Evolutionary conservation across 805 yeast species (phyloP), one percentile per base, ranked within the genome.

Genomic region (Candida dajiaensis): DNA sequence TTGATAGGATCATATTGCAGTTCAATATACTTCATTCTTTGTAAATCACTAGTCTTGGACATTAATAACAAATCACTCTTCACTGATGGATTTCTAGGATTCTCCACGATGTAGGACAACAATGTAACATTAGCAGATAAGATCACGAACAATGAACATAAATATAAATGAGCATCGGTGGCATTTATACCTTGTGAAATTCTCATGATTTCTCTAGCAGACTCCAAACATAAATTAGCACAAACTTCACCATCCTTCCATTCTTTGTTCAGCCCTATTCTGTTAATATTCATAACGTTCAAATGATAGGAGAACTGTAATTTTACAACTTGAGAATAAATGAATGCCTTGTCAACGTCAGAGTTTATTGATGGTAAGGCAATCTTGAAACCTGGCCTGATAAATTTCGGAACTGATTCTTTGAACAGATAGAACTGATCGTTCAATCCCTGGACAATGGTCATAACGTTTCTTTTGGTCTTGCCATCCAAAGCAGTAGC

Each of bases 341-440:
- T 38, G 10, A 16, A 11, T 11, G 11, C 20, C 6, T 42, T 33
- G 6, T 26, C 20, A 8, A 29, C 10, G 4, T 46, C 35, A 15
- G 38, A n/a, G n/a, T 20, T 29, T 1, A 41, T 16, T 21, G 43
- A 19, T 7, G 50, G 50, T 1, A 47, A 16, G 6, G 38, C 25
- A 9, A 47, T 44, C 25, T 41, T 38, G 25, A 44, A 38, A 2
- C 51, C 53, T 5, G 53, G 53, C 33, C 51, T 50, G 2, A 50
- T 48, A 20, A 42, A 43, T 28, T 40, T 41, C 18, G 53, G 53
- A 12, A 48, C 21, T 0, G 29, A 16, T 6, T 41, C 40, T 15
- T 43, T 48, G 13, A 48, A 16, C 3, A 20, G n/a, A 21, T 41
- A 33, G 12, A 48, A 43, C n/a, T 40, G 15, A 9, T 41, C 33